phyloP scores from a whole-genome alignment of 306 rosid species.

The Quercus alba region DNA sequence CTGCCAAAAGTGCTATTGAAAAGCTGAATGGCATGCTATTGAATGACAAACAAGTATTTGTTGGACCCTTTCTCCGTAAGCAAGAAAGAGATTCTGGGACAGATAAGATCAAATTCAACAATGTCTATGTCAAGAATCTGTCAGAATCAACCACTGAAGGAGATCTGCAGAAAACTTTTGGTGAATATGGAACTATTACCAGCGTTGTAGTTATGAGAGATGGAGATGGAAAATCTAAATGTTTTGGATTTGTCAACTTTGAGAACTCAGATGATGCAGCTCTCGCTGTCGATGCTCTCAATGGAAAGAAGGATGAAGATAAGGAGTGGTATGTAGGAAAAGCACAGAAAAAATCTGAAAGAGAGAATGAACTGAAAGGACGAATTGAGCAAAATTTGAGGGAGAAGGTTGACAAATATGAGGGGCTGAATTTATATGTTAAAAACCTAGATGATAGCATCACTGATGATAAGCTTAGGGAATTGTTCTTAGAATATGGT shows the following conservation, averaged over 20 bases:
- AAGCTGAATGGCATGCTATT: slow-evolving; percentile 71
- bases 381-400: slow-evolving; percentile 56
- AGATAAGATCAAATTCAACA: slow-evolving; percentile 44
- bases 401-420: slow-evolving; percentile 56
- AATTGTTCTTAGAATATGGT: slow-evolving; percentile 50
- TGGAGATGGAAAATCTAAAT: slow-evolving; percentile 61
- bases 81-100: slow-evolving; percentile 55
- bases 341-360: slow-evolving; percentile 61
- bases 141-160: slow-evolving; percentile 55
- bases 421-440: slow-evolving; percentile 64
- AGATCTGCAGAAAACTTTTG: slow-evolving; percentile 35
- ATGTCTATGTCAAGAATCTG: slow-evolving; percentile 61
- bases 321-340: slow-evolving; percentile 79
- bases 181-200: slow-evolving; percentile 28
- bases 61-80: slow-evolving; percentile 62
- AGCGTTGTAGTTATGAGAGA: slow-evolving; percentile 62
- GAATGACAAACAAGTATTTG: slow-evolving; percentile 63
- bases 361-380: slow-evolving; percentile 63
- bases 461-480: slow-evolving; percentile 60
- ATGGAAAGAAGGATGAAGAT: slow-evolving; percentile 54
- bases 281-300: slow-evolving; percentile 58
- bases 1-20: slow-evolving; percentile 66
- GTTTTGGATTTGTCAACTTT: slow-evolving; percentile 77
- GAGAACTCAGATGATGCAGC: slow-evolving; percentile 67
- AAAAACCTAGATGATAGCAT: slow-evolving; percentile 71